Percentiles rank a stretch among this genome's conserved stretches.
These are phyloP conservation scores for Aspergillus clavatus DNA, from an alignment of 2,329 filamentous ascomycete genomes.

Conservation along the genomic window DNA sequence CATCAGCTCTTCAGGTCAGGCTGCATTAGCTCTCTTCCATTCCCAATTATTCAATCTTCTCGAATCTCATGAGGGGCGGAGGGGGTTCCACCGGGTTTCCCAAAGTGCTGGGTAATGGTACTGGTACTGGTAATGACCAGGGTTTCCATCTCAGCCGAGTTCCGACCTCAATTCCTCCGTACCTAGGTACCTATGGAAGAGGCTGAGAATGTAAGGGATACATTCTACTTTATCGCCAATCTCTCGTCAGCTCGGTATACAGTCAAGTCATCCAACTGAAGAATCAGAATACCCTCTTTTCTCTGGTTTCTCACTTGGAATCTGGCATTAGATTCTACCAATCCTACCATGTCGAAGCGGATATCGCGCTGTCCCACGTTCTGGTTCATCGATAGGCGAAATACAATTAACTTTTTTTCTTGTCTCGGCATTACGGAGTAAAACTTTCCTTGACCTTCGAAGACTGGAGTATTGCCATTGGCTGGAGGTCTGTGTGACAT, in stretches of 20 bases:
- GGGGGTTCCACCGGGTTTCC: slow-evolving; percentile 14
- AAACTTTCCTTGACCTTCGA: not conserved
- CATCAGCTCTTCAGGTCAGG: slow-evolving; percentile 2
- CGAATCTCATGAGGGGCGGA: slow-evolving; percentile 11
- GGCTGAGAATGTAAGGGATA: no score
- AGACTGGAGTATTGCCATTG: not conserved
- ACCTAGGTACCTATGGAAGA: no score
- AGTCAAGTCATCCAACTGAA: no score
- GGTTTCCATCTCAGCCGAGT: no score
- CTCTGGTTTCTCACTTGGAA: no score
- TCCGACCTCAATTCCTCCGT: no score
- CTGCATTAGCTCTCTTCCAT: slow-evolving; percentile 4
- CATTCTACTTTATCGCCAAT: no score
- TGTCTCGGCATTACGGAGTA: not conserved
- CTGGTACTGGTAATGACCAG: not conserved
- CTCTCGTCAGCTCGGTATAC: no score
- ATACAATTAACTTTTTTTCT: no score
- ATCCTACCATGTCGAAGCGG: no score
- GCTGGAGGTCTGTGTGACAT: not conserved
- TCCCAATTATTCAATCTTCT: slow-evolving; percentile 13
- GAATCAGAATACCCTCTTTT: not conserved
- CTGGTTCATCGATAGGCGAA: slow-evolving; percentile 15
- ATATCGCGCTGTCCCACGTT: slow-evolving; percentile 18
- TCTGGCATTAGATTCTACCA: no score
- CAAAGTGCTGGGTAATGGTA: slow-evolving; percentile 14